Evolutionary conservation across 208 protist species (phyloP).

Genomic region (Strigomonas oncopelti): DNA sequence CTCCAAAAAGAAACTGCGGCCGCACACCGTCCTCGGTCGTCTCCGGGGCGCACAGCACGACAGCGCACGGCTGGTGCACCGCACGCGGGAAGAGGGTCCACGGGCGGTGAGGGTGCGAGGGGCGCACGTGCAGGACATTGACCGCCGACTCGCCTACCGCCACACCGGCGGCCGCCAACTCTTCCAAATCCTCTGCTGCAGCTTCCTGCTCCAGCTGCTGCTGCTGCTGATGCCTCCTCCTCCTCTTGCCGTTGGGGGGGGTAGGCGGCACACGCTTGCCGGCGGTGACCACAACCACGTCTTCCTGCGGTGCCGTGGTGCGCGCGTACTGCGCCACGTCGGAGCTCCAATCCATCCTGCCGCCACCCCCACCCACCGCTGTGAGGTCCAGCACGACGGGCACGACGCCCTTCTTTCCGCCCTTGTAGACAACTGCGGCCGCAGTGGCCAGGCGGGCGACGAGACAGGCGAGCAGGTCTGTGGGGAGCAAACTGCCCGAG

Average conservation of each 20-base stretch:
- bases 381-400: conserved; percentile 9
- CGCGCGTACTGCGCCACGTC: conserved; percentile 33
- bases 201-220: no score
- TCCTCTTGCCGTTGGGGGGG: background rate
- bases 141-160: background rate
- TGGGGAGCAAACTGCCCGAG: conserved; percentile 37
- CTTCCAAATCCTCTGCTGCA: background rate
- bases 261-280: background rate
- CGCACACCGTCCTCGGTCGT: conserved; percentile 66
- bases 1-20: conserved; percentile 35
- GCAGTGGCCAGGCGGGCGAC: conserved; percentile 31
- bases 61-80: conserved; percentile 19
- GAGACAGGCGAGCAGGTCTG: conserved; percentile 44
- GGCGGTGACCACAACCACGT: conserved; percentile 16
- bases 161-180: background rate
- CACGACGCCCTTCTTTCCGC: background rate
- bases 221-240: background rate
- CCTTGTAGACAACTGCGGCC: conserved; percentile 17
- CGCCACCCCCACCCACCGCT: background rate
- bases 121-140: background rate
- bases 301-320: background rate
- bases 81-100: background rate
- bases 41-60: conserved; percentile 51
- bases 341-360: conserved; percentile 11
- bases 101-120: background rate